These are phyloP conservation scores for Sarcodon sp. DNA, from an alignment of 768 basidiomycete species.

Conservation along the genomic window DNA sequence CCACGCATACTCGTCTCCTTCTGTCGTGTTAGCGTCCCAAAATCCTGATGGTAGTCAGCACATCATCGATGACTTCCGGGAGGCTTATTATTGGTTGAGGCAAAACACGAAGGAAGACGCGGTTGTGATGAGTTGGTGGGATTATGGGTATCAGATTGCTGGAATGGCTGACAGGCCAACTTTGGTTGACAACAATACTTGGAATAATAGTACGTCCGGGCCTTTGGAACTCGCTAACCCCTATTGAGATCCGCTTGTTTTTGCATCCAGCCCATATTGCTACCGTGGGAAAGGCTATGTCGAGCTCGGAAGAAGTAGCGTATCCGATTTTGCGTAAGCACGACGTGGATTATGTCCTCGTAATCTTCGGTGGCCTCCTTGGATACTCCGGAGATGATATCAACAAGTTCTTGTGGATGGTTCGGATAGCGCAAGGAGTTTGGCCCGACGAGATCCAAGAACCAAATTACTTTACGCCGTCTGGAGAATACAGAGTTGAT, in stretches of 20 bases:
- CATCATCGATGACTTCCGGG: constrained; percentile 98
- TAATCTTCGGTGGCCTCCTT: constrained; percentile 94
- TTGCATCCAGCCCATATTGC: constrained; percentile 75
- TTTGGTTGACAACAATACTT: constrained; percentile 97
- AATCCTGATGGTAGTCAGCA: constrained; percentile 78
- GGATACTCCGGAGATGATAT: constrained; percentile 98
- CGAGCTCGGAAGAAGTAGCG: constrained; percentile 83
- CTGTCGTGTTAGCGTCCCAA: constrained; percentile 80
- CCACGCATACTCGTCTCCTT: constrained; percentile 92
- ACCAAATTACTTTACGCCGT: constrained; percentile 81
- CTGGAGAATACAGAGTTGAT: constrained; percentile 91
- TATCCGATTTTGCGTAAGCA: constrained; percentile 97
- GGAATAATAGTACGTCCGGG: constrained; percentile 85
- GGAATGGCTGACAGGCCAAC: constrained; percentile 97
- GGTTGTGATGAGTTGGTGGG: constrained; percentile 99
- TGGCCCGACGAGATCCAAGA: constrained; percentile 99
- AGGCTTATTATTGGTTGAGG: constrained; percentile 97
- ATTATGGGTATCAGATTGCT: constrained; percentile 98
- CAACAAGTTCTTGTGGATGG: constrained; percentile 99
- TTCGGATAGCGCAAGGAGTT: constrained; percentile 86
- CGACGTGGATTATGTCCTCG: constrained; percentile 92
- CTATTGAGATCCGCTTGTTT: background rate
- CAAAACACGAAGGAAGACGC: constrained; percentile 89
- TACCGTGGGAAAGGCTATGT: constrained; percentile 98
- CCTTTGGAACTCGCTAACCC: background rate